Conservation (phyloP, 768 basidiomycete species). For the Rhodotorula graminis region DNA sequence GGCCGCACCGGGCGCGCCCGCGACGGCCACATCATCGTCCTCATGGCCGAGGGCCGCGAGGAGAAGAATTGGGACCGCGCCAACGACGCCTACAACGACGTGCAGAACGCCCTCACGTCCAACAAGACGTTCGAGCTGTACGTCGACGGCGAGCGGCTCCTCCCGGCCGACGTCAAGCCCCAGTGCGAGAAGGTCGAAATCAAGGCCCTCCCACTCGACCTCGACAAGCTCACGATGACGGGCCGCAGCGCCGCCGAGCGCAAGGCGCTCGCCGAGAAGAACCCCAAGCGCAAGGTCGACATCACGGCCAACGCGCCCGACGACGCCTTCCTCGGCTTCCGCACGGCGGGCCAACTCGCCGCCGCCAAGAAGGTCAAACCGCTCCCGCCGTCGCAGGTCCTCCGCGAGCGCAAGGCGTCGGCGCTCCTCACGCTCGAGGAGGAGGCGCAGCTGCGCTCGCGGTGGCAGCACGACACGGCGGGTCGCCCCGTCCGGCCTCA, state of each 20-base stretch:
- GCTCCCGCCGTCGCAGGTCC: constrained; percentile 16
- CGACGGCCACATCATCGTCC: constrained; percentile 78
- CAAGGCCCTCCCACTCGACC: constrained; percentile 28
- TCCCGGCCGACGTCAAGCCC: constrained; percentile 66
- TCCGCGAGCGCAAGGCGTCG: constrained; percentile 25
- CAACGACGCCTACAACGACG: constrained; percentile 74
- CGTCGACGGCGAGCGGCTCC: constrained; percentile 78
- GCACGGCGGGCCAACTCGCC: constrained; percentile 62
- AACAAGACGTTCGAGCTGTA: constrained; percentile 82
- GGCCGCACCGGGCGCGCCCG: constrained; percentile 93
- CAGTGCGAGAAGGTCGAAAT: constrained; percentile 35
- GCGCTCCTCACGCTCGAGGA: constrained; percentile 29
- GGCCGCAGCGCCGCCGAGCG: constrained; percentile 20
- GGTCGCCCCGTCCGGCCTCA: constrained; percentile 8
- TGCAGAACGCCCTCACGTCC: constrained; percentile 78
- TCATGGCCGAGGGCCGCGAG: constrained; percentile 85
- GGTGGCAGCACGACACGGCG: constrained; percentile 15
- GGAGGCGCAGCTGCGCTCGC: constrained; percentile 19
- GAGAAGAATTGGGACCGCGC: constrained; percentile 86
- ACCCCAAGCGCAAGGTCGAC: constrained; percentile 46
- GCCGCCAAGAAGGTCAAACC: constrained; percentile 41
- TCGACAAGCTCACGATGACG: constrained; percentile 34
- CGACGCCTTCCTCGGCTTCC: constrained; percentile 68
- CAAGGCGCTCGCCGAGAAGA: constrained; percentile 28
- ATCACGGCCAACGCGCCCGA: constrained; percentile 65